Base-by-base conservation (phyloP, 176 grass and related monocot species). In the Eleusine coracana region DNA sequence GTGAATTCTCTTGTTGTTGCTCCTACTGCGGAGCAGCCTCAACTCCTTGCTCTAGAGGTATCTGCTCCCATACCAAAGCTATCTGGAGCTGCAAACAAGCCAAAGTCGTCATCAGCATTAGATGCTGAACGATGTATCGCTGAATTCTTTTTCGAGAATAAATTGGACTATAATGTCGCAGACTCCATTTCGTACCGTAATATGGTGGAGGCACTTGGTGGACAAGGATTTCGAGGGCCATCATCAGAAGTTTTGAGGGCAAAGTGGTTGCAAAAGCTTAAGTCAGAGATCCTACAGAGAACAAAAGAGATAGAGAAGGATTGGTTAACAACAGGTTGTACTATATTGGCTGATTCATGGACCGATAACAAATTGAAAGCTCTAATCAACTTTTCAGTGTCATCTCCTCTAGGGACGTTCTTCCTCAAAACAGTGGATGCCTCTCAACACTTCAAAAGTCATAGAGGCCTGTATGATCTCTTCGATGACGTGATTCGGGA, bases 91-190 rank as follows among this genome's bases (percentile, higher is more conserved):
- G 61, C 74, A 63, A 83, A 11, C 25, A 90, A 83, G 36, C 74
- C 61, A 6, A 68, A 76, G 9, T 77, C 48, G 0, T 9, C 78
- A 21, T 71, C 70, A 45, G 27, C 76, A 78, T 68, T 88, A 69
- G 92, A 93, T 38, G 73, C 82, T 61, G 89, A 96, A 55, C 90
- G 96, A 46, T 96, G 91, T 51, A 87, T 99, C 68, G 96, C 96
- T n/a, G 89, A 99, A 67, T 96, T 99, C 83, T 96, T 95, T 86
- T 98, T 99, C 2, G 91, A 96, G 74, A 96, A 99, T 80, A 99
- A 92, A 73, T 85, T 99, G 85, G 93, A 96, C 67, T 96, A 93
- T 74, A 88, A 44, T 67, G 72, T 99, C 40, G 91, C 89, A n/a
- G 73, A 88, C 17, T 88, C 96, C 29, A 66, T 68, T 63, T 99